A percentile compares a stretch with the other conserved stretches of the same genome.
phyloP scores from a whole-genome alignment of 2,329 filamentous ascomycete genomes.

The Cladophialophora bantiana region DNA sequence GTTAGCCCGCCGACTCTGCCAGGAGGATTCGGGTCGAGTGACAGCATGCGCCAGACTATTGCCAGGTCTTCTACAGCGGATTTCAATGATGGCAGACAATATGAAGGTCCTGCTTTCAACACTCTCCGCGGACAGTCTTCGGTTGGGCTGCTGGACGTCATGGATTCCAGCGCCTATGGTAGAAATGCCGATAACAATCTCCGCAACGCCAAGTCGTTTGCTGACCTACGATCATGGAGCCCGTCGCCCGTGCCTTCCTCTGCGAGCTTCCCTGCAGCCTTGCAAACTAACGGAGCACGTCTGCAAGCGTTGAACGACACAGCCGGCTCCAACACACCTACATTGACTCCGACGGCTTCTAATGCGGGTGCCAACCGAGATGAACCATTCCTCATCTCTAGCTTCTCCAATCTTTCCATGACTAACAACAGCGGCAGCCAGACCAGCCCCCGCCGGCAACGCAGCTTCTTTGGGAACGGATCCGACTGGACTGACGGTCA shows the following conservation, averaged over 20 bases:
- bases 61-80: constrained; percentile 97
- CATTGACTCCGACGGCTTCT: constrained; percentile 67
- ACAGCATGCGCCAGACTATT: constrained; percentile 81
- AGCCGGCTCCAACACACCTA: constrained; percentile 69
- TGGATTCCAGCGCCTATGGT: constrained; percentile 74
- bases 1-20: constrained; percentile 64
- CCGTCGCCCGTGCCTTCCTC: constrained; percentile 91
- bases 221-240: constrained; percentile 91
- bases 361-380: constrained; percentile 58
- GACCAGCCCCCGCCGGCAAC: constrained; percentile 49
- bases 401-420: constrained; percentile 67
- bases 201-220: constrained; percentile 93
- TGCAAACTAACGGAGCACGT: constrained; percentile 68
- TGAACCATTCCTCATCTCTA: constrained; percentile 68
- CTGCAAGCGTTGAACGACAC: constrained; percentile 65
- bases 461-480: constrained; percentile 39
- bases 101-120: constrained; percentile 71
- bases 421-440: constrained; percentile 49
- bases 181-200: constrained; percentile 73
- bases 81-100: constrained; percentile 82
- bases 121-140: constrained; percentile 74
- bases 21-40: constrained; percentile 64
- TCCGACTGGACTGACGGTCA: constrained; percentile 39
- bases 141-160: constrained; percentile 80
- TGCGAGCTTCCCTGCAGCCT: constrained; percentile 78